These are phyloP conservation scores for Hericium rajendrae DNA, from an alignment of 768 basidiomycete genomes.

Conservation along the genomic window DNA sequence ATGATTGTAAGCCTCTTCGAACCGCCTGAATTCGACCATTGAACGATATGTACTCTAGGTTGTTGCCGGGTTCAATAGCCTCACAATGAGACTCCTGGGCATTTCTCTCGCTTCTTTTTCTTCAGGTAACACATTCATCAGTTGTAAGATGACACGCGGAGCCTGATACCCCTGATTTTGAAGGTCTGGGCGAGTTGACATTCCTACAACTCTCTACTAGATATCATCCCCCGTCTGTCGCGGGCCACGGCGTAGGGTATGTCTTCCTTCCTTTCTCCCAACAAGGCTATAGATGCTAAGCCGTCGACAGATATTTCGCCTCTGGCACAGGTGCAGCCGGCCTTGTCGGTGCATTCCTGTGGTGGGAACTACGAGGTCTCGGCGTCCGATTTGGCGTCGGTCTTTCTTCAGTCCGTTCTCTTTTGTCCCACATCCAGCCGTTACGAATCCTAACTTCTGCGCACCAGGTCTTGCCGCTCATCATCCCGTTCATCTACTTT, in stretches of 20 bases:
- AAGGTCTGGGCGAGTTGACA: slow-evolving; percentile 89
- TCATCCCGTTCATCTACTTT: slow-evolving; percentile 70
- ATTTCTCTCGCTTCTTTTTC: slow-evolving; percentile 10
- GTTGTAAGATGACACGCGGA: neutral
- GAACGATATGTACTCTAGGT: slow-evolving; percentile 1
- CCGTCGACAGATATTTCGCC: slow-evolving; percentile 64
- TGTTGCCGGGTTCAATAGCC: slow-evolving; percentile 9
- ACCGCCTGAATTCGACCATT: no score
- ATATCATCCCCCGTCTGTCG: slow-evolving; percentile 57
- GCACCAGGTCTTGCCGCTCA: slow-evolving; percentile 66
- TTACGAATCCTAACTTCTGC: neutral
- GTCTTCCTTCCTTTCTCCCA: neutral
- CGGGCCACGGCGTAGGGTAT: slow-evolving; percentile 76
- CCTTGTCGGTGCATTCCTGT: slow-evolving; percentile 82
- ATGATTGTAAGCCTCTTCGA: slow-evolving; percentile 60
- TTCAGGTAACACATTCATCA: slow-evolving; percentile 1
- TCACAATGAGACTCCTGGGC: slow-evolving; percentile 9
- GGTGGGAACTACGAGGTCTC: slow-evolving; percentile 86
- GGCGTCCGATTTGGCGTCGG: slow-evolving; percentile 82
- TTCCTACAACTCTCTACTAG: slow-evolving; percentile 90
- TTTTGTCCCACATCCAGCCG: neutral
- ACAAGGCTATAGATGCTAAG: neutral
- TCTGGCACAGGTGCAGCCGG: slow-evolving; percentile 94
- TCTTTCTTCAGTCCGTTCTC: slow-evolving; percentile 57
- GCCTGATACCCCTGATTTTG: neutral